Base-by-base conservation (phyloP, 768 basidiomycete genomes). In the Lactarius hengduanensis region DNA sequence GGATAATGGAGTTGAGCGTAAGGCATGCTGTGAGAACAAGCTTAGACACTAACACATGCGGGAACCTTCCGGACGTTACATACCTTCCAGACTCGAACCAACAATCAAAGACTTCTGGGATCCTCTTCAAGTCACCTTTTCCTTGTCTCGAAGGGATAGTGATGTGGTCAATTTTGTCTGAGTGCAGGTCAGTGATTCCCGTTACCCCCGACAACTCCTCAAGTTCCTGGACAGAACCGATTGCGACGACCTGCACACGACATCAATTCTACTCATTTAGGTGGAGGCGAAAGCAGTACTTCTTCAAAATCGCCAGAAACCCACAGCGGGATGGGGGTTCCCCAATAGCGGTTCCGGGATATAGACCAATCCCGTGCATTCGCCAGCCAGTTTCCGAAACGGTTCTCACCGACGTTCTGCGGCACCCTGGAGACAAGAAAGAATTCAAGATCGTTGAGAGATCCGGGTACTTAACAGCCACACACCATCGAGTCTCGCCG, bases 21-120 rank as follows among this genome's bases (percentile, higher is more conserved):
- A 4, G 97, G 97, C 97, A 99, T 99, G 74, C 96, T 98, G 71
- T 9, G 71, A n/a, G 30, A 41, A 20, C 13, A n/a, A 56, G 5
- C 18, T 65, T 9, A 58, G 55, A 58, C 26, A 32, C 36, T 20
- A 56, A 41, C 38, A 28, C 1, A 38, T 30, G 38, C 28, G n/a
- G 13, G 28, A 11, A 56, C 20, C 36, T 63, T 2, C 26, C 20
- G 7, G 11, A 32, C 41, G 41, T 13, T 41, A 71, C 85, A 68
- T 70, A 94, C 94, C 92, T 94, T 79, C 97, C 97, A 4, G 96
- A 98, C 79, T 99, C 97, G 74, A 99, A 99, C 97, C 97, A 99
- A 74, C 97, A 99, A 75, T 99, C 97, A 74, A 99, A 98, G 43
- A 99, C 94, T 76, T 98, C 97, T 66, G 97, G 93, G n/a, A 98